phyloP scores from a whole-genome alignment of 306 rosid species.

The Begonia peltatifolia region DNA sequence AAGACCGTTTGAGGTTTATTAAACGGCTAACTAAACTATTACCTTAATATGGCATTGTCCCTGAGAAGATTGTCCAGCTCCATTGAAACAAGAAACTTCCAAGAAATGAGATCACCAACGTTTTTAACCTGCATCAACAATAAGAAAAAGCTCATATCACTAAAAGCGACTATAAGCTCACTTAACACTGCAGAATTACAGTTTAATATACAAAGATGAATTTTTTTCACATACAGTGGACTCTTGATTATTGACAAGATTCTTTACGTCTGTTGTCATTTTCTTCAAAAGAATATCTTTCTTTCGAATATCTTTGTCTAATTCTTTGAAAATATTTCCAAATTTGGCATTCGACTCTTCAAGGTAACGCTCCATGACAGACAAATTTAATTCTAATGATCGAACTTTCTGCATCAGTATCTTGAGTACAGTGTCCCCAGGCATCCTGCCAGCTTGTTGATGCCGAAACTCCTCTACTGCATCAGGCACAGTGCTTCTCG shows the following conservation, averaged over 20 bases:
- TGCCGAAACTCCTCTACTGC: conserved; percentile 51
- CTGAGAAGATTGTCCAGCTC: conserved; percentile 45
- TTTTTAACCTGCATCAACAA: conserved; percentile 39
- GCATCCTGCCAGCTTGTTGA: conserved; percentile 38
- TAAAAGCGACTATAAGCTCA: too few relatives aligned
- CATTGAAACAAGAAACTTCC: conserved; percentile 53
- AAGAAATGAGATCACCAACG: conserved; percentile 37
- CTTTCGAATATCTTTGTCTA: conserved; percentile 45
- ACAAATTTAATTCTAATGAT: conserved; percentile 55
- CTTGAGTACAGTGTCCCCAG: conserved; percentile 78
- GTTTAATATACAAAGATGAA: too few relatives aligned
- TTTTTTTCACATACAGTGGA: conserved; percentile 14
- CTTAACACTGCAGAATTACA: too few relatives aligned
- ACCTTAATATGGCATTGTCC: conserved; percentile 78
- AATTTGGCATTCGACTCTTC: conserved; percentile 56
- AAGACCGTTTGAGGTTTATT: neutral
- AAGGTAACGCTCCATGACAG: conserved; percentile 49
- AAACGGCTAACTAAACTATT: conserved; percentile 3
- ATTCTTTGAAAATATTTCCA: conserved; percentile 30
- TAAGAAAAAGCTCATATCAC: too few relatives aligned
- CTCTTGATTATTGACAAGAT: conserved; percentile 42
- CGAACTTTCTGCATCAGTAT: conserved; percentile 88
- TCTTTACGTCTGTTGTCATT: conserved; percentile 38
- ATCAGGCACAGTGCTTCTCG: conserved; percentile 27
- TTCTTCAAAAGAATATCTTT: conserved; percentile 40